Percentiles rank a stretch among this genome's conserved stretches.
Evolutionary conservation across 2,329 filamentous ascomycete genomes (phyloP).

Genomic region (Sphaceloma murrayae): DNA sequence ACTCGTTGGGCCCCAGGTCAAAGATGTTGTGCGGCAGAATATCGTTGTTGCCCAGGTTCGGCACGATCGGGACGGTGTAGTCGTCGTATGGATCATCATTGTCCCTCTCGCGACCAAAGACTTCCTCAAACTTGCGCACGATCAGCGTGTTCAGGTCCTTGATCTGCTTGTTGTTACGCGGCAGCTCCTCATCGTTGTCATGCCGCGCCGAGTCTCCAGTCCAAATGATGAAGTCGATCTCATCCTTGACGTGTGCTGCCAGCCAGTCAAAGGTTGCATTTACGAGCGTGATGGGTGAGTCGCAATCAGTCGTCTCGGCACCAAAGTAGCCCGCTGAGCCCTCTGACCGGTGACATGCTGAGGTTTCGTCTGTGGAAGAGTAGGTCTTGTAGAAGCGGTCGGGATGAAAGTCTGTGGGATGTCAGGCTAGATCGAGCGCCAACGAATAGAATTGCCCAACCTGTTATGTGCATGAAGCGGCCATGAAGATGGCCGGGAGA

Average conservation of each 20-base stretch:
- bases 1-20: constrained; percentile 71
- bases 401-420: constrained; percentile 68
- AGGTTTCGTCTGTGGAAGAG: constrained; percentile 56
- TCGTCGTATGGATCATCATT: constrained; percentile 44
- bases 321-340: constrained; percentile 75
- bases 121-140: constrained; percentile 63
- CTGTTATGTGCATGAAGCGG: constrained; percentile 80
- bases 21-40: constrained; percentile 96
- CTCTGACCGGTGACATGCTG: constrained; percentile 68
- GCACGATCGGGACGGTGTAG: constrained; percentile 69
- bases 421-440: constrained; percentile 19
- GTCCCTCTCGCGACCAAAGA: constrained; percentile 52
- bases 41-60: constrained; percentile 94
- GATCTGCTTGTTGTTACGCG: constrained; percentile 68
- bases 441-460: constrained; percentile 39
- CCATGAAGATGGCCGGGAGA: constrained; percentile 39
- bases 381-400: constrained; percentile 78
- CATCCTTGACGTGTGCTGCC: constrained; percentile 33
- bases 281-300: constrained; percentile 68
- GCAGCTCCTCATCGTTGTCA: constrained; percentile 43
- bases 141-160: constrained; percentile 65
- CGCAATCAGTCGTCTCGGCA: constrained; percentile 79
- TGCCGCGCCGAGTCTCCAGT: constrained; percentile 34
- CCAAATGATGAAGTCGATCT: constrained; percentile 34
- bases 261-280: constrained; percentile 92